Conservation (phyloP, 352 stramenopile species). For the Pythium apleroticum region DNA sequence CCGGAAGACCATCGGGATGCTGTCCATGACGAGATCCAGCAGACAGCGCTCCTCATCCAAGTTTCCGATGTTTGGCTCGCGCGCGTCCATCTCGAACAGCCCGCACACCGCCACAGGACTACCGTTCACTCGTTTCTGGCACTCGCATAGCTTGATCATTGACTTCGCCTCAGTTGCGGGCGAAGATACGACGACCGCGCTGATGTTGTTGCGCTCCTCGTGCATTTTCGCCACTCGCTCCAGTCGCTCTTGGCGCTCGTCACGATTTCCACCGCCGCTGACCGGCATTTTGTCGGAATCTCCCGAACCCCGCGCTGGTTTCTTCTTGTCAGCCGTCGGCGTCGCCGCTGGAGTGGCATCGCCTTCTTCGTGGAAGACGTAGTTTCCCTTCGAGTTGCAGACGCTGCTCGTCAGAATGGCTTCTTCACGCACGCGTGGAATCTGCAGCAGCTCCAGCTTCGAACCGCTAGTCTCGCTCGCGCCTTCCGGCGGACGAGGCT, state of each 20-base stretch:
- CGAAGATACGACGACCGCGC: slow-evolving; percentile 6
- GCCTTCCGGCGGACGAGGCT: slow-evolving; percentile 24
- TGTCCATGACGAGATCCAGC: slow-evolving; percentile 80
- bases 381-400: slow-evolving; percentile 66
- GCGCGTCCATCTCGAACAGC: slow-evolving; percentile 77
- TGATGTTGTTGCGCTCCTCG: slow-evolving; percentile 66
- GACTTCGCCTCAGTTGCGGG: slow-evolving; percentile 12
- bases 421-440: slow-evolving; percentile 63
- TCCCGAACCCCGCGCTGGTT: slow-evolving; percentile 30
- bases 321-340: slow-evolving; percentile 46
- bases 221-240: slow-evolving; percentile 62
- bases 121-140: slow-evolving; percentile 22
- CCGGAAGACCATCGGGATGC: slow-evolving; percentile 84
- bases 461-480: slow-evolving; percentile 1
- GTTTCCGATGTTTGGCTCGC: slow-evolving; percentile 70
- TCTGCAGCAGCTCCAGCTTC: slow-evolving; percentile 54
- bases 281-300: slow-evolving; percentile 72
- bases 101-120: slow-evolving; percentile 55
- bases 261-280: slow-evolving; percentile 49
- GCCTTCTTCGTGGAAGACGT: slow-evolving; percentile 74
- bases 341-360: slow-evolving; percentile 6
- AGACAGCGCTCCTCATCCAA: slow-evolving; percentile 79
- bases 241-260: slow-evolving; percentile 68
- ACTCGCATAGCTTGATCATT: slow-evolving; percentile 30
- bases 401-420: slow-evolving; percentile 65